Conservation (phyloP, 1,139 yeast genomes). For the Geotrichum carabidarum region DNA sequence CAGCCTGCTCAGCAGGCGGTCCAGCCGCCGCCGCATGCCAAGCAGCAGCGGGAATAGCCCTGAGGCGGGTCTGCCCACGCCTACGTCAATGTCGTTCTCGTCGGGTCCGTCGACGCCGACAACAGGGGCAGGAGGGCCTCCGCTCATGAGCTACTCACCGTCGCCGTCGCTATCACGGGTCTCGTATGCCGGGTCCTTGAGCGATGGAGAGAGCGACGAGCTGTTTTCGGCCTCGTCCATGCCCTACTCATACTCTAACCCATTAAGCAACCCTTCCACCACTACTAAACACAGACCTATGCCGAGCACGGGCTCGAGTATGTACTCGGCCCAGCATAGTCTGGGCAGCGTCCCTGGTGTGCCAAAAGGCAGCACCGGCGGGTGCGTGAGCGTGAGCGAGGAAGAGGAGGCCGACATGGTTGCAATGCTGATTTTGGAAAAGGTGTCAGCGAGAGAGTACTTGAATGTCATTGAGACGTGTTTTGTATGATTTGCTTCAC, state of each 20-base stretch:
- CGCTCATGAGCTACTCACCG: not conserved
- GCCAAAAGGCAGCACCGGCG: not conserved
- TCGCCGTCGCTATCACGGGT: not conserved
- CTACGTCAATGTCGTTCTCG: not conserved
- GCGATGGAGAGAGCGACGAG: not conserved
- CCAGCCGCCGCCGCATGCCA: not conserved
- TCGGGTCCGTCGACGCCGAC: not conserved
- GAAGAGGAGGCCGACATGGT: constrained; percentile 36
- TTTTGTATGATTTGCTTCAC: not conserved
- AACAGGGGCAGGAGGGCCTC: not conserved
- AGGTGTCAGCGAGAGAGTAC: constrained; percentile 32
- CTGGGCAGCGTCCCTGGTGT: constrained; percentile 9
- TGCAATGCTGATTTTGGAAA: constrained; percentile 36
- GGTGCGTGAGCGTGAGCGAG: constrained; percentile 19
- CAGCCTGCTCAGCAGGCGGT: constrained; percentile 6
- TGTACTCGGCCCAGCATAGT: constrained; percentile 7
- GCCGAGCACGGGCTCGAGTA: constrained; percentile 4
- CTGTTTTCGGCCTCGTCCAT: not conserved
- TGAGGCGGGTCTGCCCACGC: not conserved
- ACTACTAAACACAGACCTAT: not conserved
- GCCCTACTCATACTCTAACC: not conserved
- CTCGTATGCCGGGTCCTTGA: not conserved
- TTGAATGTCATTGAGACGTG: constrained; percentile 24
- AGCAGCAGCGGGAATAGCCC: not conserved
- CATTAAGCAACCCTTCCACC: not conserved